Evolutionary conservation across 106 monocot species (phyloP).

Genomic region (Alisma plantagoaquatica): DNA sequence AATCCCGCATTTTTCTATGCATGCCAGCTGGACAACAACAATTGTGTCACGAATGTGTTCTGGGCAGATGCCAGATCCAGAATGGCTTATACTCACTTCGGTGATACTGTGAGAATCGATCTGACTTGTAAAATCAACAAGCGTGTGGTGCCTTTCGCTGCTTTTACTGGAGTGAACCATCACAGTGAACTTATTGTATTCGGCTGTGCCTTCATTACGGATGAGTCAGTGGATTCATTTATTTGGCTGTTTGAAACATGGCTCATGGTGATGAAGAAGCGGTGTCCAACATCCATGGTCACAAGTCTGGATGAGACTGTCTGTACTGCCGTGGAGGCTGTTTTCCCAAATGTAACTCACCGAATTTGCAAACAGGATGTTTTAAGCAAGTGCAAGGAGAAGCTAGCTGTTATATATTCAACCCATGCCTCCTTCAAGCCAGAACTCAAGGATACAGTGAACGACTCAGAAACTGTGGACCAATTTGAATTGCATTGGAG

Average conservation of each 20-base stretch:
- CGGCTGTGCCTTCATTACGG: conserved; percentile 77
- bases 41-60: conserved; percentile 77
- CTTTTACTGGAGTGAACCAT: conserved; percentile 88
- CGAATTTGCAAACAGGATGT: conserved; percentile 66
- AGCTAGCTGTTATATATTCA: conserved; percentile 35
- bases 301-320: conserved; percentile 34
- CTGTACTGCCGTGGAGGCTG: conserved; percentile 31
- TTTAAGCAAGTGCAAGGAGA: conserved; percentile 57
- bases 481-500: conserved; percentile 68
- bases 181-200: conserved; percentile 67
- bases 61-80: conserved; percentile 89
- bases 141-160: conserved; percentile 53
- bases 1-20: conserved; percentile 96
- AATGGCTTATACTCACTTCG: conserved; percentile 69
- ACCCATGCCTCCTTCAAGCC: conserved; percentile 42
- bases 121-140: conserved; percentile 75
- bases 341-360: conserved; percentile 48
- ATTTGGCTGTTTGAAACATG: conserved; percentile 88
- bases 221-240: conserved; percentile 65
- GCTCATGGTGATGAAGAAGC: conserved; percentile 56
- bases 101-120: conserved; percentile 70
- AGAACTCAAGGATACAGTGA: conserved; percentile 64
- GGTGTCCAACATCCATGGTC: conserved; percentile 47
- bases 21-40: conserved; percentile 60
- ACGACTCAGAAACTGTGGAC: conserved; percentile 49